phyloP scores from a whole-genome alignment of 352 stramenopile genomes.

The Aphanomyces euteiches region DNA sequence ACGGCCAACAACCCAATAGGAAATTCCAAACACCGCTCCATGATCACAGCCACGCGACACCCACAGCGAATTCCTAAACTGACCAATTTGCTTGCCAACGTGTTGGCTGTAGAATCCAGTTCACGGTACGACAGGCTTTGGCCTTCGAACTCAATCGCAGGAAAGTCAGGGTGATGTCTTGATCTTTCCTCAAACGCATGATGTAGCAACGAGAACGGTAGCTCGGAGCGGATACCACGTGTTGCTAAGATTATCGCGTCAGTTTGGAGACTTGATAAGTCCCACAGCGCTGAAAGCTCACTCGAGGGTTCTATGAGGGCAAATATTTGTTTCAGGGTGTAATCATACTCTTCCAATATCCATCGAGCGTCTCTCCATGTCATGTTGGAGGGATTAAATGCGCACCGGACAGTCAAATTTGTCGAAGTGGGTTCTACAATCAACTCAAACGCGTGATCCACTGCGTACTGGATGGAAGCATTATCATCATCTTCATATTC shows the following conservation, averaged over 20 bases:
- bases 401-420: background rate
- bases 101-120: background rate
- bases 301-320: background rate
- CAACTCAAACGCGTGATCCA: background rate
- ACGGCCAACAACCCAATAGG: background rate
- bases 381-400: background rate
- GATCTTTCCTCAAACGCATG: background rate
- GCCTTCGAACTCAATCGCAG: background rate
- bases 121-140: background rate
- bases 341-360: background rate
- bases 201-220: background rate
- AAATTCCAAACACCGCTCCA: slow-evolving; percentile 3
- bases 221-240: background rate
- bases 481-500: background rate
- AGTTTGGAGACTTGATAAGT: background rate
- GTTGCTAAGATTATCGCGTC: background rate
- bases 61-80: background rate
- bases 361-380: background rate
- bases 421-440: background rate
- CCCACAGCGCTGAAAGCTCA: slow-evolving; percentile 5
- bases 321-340: background rate
- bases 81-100: background rate
- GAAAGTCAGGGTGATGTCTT: background rate
- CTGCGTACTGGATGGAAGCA: background rate
- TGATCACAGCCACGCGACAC: background rate